Percentiles rank a stretch among this genome's conserved stretches.
Conservation (phyloP, 139 green algal genomes). For the Haematococcus sp. region DNA sequence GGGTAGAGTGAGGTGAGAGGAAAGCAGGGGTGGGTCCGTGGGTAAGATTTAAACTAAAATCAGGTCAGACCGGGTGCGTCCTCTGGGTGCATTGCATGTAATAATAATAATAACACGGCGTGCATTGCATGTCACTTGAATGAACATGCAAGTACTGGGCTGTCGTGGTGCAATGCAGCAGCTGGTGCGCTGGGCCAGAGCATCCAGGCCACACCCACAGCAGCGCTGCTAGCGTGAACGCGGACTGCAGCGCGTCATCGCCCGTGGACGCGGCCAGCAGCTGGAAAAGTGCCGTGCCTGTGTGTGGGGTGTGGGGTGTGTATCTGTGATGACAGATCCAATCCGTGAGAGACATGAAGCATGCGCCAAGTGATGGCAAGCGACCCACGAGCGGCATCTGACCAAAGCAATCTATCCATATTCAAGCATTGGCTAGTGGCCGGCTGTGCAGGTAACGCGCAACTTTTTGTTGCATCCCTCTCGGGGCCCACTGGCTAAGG, state of each 20-base stretch:
- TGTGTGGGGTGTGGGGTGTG: neutral
- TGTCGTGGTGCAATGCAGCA: neutral
- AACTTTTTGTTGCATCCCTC: too few relatives aligned
- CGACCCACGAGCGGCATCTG: too few relatives aligned
- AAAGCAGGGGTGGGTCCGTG: too few relatives aligned
- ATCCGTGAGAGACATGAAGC: neutral
- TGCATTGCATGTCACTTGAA: neutral
- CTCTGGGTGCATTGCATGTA: too few relatives aligned
- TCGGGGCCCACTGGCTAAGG: too few relatives aligned
- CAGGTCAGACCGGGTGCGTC: too few relatives aligned
- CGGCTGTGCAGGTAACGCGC: too few relatives aligned
- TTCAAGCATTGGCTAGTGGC: too few relatives aligned
- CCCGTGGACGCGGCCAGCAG: constrained; percentile 13
- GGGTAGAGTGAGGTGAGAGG: neutral
- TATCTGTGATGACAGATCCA: neutral
- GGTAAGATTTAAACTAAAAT: neutral
- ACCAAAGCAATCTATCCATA: too few relatives aligned
- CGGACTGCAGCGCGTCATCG: constrained; percentile 13
- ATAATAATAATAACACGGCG: too few relatives aligned
- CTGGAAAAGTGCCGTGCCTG: constrained; percentile 29
- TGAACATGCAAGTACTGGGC: neutral
- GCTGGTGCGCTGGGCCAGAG: neutral
- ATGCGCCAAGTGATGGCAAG: too few relatives aligned
- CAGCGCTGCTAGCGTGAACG: constrained; percentile 27
- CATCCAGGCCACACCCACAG: constrained; percentile 9